Conservation (phyloP, 2,329 filamentous ascomycete species). For the Zymoseptoria brevis region DNA sequence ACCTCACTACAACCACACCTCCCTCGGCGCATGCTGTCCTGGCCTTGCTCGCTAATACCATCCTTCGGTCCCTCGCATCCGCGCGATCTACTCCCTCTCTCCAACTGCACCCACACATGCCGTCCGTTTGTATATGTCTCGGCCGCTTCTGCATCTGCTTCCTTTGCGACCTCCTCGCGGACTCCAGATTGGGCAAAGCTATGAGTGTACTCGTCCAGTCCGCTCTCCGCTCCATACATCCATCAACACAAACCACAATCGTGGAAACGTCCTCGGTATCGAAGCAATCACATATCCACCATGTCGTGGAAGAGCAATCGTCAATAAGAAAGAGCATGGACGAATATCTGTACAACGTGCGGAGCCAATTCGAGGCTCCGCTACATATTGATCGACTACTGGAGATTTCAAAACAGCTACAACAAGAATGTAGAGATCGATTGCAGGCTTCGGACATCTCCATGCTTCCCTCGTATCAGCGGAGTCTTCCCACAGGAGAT, state of each 20-base stretch:
- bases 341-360: slow-evolving; percentile 38
- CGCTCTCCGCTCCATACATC: slow-evolving; percentile 14
- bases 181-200: slow-evolving; percentile 17
- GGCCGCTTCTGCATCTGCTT: slow-evolving; percentile 16
- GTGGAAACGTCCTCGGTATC: slow-evolving; percentile 2
- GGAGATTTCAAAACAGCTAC: slow-evolving; percentile 38
- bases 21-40: slow-evolving; percentile 2
- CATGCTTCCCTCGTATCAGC: slow-evolving; percentile 59
- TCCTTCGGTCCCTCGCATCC: neutral
- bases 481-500: slow-evolving; percentile 51
- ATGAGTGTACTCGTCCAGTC: slow-evolving; percentile 22
- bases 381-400: slow-evolving; percentile 35
- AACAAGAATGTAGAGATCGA: slow-evolving; percentile 47
- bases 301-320: slow-evolving; percentile 31
- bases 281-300: slow-evolving; percentile 23
- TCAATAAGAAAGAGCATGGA: slow-evolving; percentile 40
- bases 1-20: neutral
- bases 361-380: slow-evolving; percentile 37
- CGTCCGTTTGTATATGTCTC: slow-evolving; percentile 9
- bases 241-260: neutral
- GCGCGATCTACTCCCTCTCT: neutral
- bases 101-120: slow-evolving; percentile 12
- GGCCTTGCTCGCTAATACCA: neutral
- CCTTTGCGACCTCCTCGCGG: slow-evolving; percentile 11
- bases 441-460: slow-evolving; percentile 50